Base-by-base conservation (phyloP, 2,329 filamentous ascomycete species). In the Penicillium italicum region DNA sequence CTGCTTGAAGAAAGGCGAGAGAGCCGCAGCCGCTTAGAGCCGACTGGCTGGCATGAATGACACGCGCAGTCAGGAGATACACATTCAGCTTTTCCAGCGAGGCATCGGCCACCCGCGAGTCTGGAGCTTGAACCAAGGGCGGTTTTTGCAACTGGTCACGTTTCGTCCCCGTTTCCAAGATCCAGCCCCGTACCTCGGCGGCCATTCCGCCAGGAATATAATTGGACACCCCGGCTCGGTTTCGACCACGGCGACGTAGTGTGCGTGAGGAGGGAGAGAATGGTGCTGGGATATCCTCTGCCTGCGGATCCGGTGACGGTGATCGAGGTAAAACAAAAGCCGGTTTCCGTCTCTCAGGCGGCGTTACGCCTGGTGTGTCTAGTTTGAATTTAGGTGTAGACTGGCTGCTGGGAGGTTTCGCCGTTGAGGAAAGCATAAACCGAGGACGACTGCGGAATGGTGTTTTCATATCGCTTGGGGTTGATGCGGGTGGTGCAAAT, bases 171-270 rank as follows among this genome's bases (percentile, higher is more conserved):
- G 67, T 68, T 48, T 77, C 74, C 5, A 76, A 52, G 10, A 77
- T 65, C 74, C 74, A 77, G 52, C 69, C 67, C n/a, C 73, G 73
- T 28, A 75, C 69, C 48, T 74, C 67, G 1, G 73, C 66, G 8
- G 74, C 74, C 70, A 76, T 74, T 5, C 74, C 74, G 6, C 70
- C 73, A 1, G 72, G 65, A 0, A 71, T 43, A 58, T 74, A 76
- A 6, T 53, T 61, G 11, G 62, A 62, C 1, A 55, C 59, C n/a
- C 53, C 55, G 1, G 62, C 49, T 9, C 62, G 66, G 1, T 58
- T 53, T 30, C 69, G 61, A 9, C 72, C 71, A n/a, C 68, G 66
- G 6, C 72, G 66, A 12, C 60, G 63, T 3, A 72, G 56, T 0
- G 67, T 63, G 33, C 63, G 67, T 14, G 70, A 70, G 0, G 70